Evolutionary conservation across 129 eudicot species (phyloP).

Genomic region (Oenanthe sinensis): DNA sequence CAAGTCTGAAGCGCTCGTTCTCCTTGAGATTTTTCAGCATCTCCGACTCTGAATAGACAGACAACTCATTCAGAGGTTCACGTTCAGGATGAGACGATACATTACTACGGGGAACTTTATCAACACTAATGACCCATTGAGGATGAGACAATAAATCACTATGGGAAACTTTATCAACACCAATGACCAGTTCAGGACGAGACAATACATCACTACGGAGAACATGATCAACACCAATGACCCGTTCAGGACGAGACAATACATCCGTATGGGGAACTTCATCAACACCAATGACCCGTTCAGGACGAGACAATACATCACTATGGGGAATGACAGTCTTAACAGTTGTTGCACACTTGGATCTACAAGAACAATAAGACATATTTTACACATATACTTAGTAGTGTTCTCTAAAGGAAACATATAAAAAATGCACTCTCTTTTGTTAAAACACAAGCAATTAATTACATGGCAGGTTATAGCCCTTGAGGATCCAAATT

Average conservation of each 20-base stretch:
- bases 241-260: background rate
- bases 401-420: background rate
- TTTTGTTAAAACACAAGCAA: background rate
- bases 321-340: background rate
- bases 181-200: background rate
- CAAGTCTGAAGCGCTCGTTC: conserved; percentile 7
- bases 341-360: background rate
- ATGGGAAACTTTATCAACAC: background rate
- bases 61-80: conserved; percentile 4
- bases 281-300: background rate
- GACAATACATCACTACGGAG: background rate
- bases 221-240: background rate
- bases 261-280: background rate
- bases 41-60: conserved; percentile 6
- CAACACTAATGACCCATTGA: background rate
- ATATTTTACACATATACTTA: background rate
- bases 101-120: background rate
- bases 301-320: background rate
- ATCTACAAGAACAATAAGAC: conserved; percentile 1
- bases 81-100: background rate
- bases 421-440: background rate
- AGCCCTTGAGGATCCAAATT: background rate
- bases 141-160: background rate
- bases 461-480: background rate
- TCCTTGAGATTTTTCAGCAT: background rate